Conservation (phyloP, 306 rosid genomes). For the Abrus pulchellus region DNA sequence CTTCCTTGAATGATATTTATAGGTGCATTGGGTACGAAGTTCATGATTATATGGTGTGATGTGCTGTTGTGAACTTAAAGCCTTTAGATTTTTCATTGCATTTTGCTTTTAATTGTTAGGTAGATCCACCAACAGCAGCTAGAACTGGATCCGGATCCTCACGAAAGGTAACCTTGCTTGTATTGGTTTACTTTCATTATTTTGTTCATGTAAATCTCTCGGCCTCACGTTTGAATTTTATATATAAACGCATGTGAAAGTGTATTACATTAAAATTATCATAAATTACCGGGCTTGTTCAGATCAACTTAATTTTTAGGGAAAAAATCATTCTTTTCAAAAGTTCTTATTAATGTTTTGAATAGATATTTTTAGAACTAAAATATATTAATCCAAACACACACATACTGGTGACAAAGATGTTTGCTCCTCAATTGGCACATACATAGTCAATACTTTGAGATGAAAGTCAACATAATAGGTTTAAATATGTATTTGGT, state of each 20-base stretch:
- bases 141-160: conserved; percentile 88
- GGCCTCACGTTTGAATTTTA: no score
- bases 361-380: no score
- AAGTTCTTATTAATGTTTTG: not conserved
- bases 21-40: conserved; percentile 10
- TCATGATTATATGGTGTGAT: conserved; percentile 35
- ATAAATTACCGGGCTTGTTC: not conserved
- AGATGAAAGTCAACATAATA: no score
- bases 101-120: conserved; percentile 58
- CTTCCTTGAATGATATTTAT: conserved; percentile 17
- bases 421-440: not conserved
- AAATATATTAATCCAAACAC: not conserved
- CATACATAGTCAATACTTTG: no score
- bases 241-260: not conserved
- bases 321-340: not conserved
- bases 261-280: not conserved
- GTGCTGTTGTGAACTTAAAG: conserved; percentile 40
- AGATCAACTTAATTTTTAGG: not conserved
- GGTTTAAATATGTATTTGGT: not conserved
- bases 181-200: conserved; percentile 41
- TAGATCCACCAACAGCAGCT: conserved; percentile 82
- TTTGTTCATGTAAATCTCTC: conserved; percentile 33
- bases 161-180: conserved; percentile 73
- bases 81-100: conserved; percentile 7
- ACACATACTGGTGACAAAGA: conserved; percentile 14